Base-by-base conservation (phyloP, 2,329 filamentous ascomycete species). In the Magnaporthiopsis rhizophila region DNA sequence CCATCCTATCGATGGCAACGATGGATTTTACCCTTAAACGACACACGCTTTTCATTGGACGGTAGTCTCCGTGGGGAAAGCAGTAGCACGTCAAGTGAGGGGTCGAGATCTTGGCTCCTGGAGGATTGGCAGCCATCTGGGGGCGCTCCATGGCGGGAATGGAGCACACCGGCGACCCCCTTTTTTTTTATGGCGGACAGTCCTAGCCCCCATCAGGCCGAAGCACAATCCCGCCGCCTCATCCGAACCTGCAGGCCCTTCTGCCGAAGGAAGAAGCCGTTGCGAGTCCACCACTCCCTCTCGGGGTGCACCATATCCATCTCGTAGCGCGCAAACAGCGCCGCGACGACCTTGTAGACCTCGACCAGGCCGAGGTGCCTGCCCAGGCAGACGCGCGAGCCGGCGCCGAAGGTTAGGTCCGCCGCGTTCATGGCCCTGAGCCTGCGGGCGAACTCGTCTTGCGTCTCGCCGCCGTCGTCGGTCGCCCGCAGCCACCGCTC, bases 401-500 rank as follows among this genome's bases (percentile, higher is more conserved):
- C 78, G 0, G 71, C 74, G 9, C 77, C 78, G 67, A 79, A 80
- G 24, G 71, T 71, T 0, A 79, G 64, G 57, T 76, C 74, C 0
- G 74, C 68, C 36, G 74, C 71, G 58, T 77, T 77, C 76, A 79
- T 80, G 7, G 67, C 66, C 11, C 69, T 66, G 50, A 75, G 70
- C 2, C 79, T 72, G 34, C 68, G 65, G 56, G 74, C 65, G 58
- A 74, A 79, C 18, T 66, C 69, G 8, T 72, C 73, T 0, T 72
- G 69, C 6, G 65, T 73, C 67, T 80, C 78, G 2, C 64, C 78
- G 2, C 64, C 66, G 6, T 53, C 36, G 3, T 18, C 38, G 15
- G 71, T 68, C 3, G 68, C 65, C 38, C 69, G 71, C 9, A 84
- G 69, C 81, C 81, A 85, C 3, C 82, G 73, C 61, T 81, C 81